Evolutionary conservation across 495 filamentous ascomycete species (phyloP).

Genomic region (Chaetomidium leptoderma): DNA sequence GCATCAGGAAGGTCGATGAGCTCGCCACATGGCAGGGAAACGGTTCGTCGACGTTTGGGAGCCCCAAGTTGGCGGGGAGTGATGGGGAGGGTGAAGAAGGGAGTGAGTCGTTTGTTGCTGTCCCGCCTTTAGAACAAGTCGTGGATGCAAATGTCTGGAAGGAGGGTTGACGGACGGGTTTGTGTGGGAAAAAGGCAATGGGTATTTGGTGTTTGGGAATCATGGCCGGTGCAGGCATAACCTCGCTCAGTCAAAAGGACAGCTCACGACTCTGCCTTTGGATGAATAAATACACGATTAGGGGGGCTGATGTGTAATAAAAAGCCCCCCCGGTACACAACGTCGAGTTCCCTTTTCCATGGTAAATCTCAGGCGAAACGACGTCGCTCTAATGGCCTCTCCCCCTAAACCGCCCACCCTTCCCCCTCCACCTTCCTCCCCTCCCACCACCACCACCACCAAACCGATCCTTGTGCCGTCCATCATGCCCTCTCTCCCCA

Average conservation of each 20-base stretch:
- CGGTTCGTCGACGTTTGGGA: conserved; percentile 25
- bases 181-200: neutral
- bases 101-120: conserved; percentile 28
- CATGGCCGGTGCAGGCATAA: conserved; percentile 9
- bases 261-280: conserved; percentile 8
- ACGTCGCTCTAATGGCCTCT: conserved; percentile 13
- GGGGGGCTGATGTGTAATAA: too few species aligned
- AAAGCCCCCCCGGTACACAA: too few species aligned
- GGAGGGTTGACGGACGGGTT: conserved; percentile 16
- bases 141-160: conserved; percentile 40
- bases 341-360: too few species aligned
- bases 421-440: conserved; percentile 34
- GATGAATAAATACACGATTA: conserved; percentile 6
- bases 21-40: conserved; percentile 40
- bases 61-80: conserved; percentile 24
- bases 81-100: conserved; percentile 8
- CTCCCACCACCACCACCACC: conserved; percentile 32
- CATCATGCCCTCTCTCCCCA: conserved; percentile 24
- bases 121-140: conserved; percentile 32
- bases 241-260: conserved; percentile 5
- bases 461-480: conserved; percentile 35
- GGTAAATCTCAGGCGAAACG: too few species aligned
- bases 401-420: conserved; percentile 29
- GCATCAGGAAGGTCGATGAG: conserved; percentile 54
- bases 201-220: neutral